Percentiles rank a stretch among this genome's conserved stretches.
Conservation (phyloP, 768 basidiomycete genomes). For the Clathrus columnatus region DNA sequence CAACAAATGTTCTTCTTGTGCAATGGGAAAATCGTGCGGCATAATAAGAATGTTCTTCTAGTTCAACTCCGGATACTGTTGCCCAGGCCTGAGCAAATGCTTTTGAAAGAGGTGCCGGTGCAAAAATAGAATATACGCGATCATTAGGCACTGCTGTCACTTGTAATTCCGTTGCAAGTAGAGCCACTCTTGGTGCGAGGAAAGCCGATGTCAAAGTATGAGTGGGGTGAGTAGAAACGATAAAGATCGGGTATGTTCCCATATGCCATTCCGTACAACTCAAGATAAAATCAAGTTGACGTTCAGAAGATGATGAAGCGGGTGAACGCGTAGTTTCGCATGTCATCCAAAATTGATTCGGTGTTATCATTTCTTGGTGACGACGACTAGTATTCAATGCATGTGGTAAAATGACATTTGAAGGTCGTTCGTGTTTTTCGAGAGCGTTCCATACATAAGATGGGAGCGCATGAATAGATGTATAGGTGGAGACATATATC, state of each 20-base stretch:
- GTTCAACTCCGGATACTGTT: slow-evolving; percentile 31
- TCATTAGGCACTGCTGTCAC: slow-evolving; percentile 23
- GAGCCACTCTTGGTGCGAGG: slow-evolving; percentile 31
- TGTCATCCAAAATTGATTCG: slow-evolving; percentile 37
- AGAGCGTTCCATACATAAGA: slow-evolving; percentile 29
- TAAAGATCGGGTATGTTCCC: slow-evolving; percentile 59
- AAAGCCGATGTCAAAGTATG: slow-evolving; percentile 28
- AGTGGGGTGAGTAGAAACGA: slow-evolving; percentile 32
- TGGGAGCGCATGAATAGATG: slow-evolving; percentile 21
- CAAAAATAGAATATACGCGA: slow-evolving; percentile 57
- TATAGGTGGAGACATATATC: slow-evolving; percentile 5
- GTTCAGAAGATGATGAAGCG: slow-evolving; percentile 5
- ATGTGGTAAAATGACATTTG: slow-evolving; percentile 46
- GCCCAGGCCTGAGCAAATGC: slow-evolving; percentile 45
- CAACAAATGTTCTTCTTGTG: slow-evolving; percentile 34
- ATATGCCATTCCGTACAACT: slow-evolving; percentile 48
- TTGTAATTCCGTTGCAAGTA: slow-evolving; percentile 34
- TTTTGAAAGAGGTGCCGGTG: slow-evolving; percentile 36
- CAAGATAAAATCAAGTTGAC: slow-evolving; percentile 43
- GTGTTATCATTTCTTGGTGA: neutral
- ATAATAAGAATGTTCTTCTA: slow-evolving; percentile 45
- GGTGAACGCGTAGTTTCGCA: slow-evolving; percentile 19
- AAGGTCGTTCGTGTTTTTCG: slow-evolving; percentile 27
- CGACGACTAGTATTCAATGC: slow-evolving; percentile 34
- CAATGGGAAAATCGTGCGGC: slow-evolving; percentile 50